phyloP scores from a whole-genome alignment of 208 protist species.

The Porcisia deanei region DNA sequence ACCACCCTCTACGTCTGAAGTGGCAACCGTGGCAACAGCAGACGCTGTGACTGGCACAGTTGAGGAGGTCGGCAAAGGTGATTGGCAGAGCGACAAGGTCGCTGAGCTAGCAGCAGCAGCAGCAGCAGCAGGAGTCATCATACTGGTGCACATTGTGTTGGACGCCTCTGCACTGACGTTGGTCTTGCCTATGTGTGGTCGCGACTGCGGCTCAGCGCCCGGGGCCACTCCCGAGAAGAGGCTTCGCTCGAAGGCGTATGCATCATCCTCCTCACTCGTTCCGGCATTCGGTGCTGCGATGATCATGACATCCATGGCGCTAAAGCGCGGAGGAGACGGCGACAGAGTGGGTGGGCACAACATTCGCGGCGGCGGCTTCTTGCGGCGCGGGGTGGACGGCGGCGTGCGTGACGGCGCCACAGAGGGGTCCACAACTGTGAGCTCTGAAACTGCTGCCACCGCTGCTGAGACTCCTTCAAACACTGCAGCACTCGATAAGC shows the following conservation, averaged over 20 bases:
- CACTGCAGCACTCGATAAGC: neutral
- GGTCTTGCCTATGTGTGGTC: neutral
- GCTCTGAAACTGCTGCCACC: neutral
- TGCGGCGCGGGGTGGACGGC: constrained; percentile 6
- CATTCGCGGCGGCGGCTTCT: constrained; percentile 26
- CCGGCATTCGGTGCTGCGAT: neutral
- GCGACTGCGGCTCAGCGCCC: neutral
- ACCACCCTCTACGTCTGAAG: neutral
- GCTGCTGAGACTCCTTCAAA: neutral
- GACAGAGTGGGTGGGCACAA: constrained; percentile 31
- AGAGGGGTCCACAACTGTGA: neutral
- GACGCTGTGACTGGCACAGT: neutral
- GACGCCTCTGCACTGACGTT: neutral
- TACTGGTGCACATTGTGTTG: neutral
- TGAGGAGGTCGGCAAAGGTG: neutral
- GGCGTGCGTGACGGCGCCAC: neutral
- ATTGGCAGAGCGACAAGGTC: neutral
- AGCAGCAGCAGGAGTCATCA: too few species aligned
- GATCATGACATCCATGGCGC: neutral
- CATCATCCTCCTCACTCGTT: neutral
- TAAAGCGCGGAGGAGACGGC: constrained; percentile 2
- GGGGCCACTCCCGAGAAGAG: neutral
- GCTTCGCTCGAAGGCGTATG: neutral
- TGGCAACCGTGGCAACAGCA: neutral
- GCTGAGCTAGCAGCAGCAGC: neutral